Base-by-base conservation (phyloP, 352 stramenopile genomes). In the Globisporangium iwayamae region DNA sequence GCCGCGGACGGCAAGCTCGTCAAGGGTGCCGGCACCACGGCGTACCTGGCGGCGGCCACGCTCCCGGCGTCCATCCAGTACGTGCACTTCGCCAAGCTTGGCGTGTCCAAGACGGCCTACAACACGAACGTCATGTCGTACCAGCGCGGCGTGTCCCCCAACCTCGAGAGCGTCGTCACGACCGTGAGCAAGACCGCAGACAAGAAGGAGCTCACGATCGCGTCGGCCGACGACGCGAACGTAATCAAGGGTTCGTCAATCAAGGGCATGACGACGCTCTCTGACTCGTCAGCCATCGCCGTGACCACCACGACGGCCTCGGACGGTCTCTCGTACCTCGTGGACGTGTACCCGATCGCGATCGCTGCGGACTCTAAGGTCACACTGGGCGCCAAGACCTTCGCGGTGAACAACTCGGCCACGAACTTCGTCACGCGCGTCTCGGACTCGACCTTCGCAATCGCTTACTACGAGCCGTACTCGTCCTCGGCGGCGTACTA, bases 381-480 rank as follows among this genome's bases (percentile, higher is more conserved):
- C 28, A 66, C 62, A 28, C 60, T 89, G 51, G 73, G 79, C 20
- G 70, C 75, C 55, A 78, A 76, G 25, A 69, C 79, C 13, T 67
- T 81, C 32, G 79, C 68, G 0, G 76, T 71, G 70, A 89, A 88
- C 62, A 81, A 76, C 66, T 88, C 78, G 67, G 69, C 62, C 47
- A 90, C 80, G 57, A 91, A 74, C 68, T 91, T 89, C 56, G 72
- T 93, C 56, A 75, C 77, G 41, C 78, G 78, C 39, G 58, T 93
- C 36, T 90, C 81, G 47, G 80, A 84, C 56, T 78, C 75, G 60
- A 72, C 61, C 54, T 93, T 93, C 62, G 82, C 79, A 0, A 62
- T 87, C 1, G 73, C 78, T 20, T 90, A 83, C 62, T 93, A 87
- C 67, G 81, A 91, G 65, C 79, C 80, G 54, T 91, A 91, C 71